phyloP scores from a whole-genome alignment of 2,329 filamentous ascomycete species.

The Diaporthe sp. region DNA sequence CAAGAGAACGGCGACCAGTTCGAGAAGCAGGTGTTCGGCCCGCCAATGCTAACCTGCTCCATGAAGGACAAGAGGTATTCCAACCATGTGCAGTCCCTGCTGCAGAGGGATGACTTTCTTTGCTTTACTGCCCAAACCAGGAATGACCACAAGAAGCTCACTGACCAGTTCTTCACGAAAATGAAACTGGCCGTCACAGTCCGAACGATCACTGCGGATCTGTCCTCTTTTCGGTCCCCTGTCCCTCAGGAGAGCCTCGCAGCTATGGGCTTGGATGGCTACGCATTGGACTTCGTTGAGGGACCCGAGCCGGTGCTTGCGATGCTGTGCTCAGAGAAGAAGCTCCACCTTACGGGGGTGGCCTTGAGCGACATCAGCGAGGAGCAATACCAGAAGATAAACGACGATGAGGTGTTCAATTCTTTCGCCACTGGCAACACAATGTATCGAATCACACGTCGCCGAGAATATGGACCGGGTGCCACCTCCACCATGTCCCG shows the following conservation, averaged over 20 bases:
- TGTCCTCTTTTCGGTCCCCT: slow-evolving; percentile 69
- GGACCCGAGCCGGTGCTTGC: slow-evolving; percentile 88
- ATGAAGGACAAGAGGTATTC: slow-evolving; percentile 79
- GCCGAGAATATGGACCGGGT: slow-evolving; percentile 83
- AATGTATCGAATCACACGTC: slow-evolving; percentile 75
- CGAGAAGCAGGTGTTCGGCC: slow-evolving; percentile 82
- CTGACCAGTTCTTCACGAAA: slow-evolving; percentile 71
- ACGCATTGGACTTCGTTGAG: slow-evolving; percentile 81
- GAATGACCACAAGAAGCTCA: slow-evolving; percentile 81
- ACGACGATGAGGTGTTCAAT: slow-evolving; percentile 68
- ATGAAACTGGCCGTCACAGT: slow-evolving; percentile 81
- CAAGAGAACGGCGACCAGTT: slow-evolving; percentile 78
- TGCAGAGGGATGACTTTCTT: slow-evolving; percentile 66
- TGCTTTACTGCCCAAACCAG: slow-evolving; percentile 83
- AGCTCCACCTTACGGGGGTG: slow-evolving; percentile 78
- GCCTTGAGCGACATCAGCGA: slow-evolving; percentile 73
- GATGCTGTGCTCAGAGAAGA: slow-evolving; percentile 85
- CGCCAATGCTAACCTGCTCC: slow-evolving; percentile 84
- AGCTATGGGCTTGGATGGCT: slow-evolving; percentile 80
- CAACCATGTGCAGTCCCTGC: slow-evolving; percentile 65
- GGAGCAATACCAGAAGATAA: slow-evolving; percentile 76
- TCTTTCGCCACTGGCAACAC: slow-evolving; percentile 79
- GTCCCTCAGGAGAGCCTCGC: slow-evolving; percentile 68
- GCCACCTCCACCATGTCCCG: slow-evolving; percentile 79
- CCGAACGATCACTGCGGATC: slow-evolving; percentile 69